phyloP scores from a whole-genome alignment of 2,329 filamentous ascomycete species.

The Ophiosphaerella korrae region DNA sequence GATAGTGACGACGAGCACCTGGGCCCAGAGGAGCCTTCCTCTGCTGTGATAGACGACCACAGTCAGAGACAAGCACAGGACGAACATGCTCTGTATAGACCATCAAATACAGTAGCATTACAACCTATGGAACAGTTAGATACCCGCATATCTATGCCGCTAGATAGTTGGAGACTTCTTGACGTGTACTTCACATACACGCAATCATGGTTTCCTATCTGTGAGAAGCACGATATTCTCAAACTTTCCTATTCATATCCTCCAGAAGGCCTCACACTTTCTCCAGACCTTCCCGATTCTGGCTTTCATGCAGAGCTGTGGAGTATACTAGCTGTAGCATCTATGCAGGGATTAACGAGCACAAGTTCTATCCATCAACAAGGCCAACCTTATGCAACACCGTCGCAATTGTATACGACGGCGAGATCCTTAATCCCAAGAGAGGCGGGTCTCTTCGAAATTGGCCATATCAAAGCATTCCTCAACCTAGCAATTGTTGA shows the following conservation, averaged over 20 bases:
- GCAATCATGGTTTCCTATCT: conserved; percentile 76
- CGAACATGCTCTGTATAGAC: conserved; percentile 11
- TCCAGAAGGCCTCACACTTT: conserved; percentile 46
- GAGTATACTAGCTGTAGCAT: conserved; percentile 52
- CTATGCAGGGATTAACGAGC: conserved; percentile 30
- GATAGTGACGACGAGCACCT: conserved; percentile 36
- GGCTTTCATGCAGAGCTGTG: conserved; percentile 53
- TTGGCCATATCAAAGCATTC: conserved; percentile 51
- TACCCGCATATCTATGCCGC: conserved; percentile 48
- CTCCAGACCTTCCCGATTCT: conserved; percentile 26
- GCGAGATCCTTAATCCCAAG: conserved; percentile 38
- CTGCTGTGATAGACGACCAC: conserved; percentile 7
- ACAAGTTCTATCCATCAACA: background rate
- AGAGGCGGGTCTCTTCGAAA: conserved; percentile 38
- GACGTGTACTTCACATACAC: conserved; percentile 78
- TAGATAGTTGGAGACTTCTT: conserved; percentile 64
- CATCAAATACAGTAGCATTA: conserved; percentile 10
- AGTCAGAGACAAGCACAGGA: background rate
- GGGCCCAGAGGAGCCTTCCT: conserved; percentile 20
- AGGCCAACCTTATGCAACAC: conserved; percentile 10
- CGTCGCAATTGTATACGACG: conserved; percentile 31
- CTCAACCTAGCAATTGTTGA: conserved; percentile 64
- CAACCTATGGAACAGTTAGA: background rate
- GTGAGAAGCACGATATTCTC: conserved; percentile 68
- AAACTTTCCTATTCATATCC: conserved; percentile 62